Evolutionary conservation across 306 rosid species (phyloP).

Genomic region (Cicer cuneatum): DNA sequence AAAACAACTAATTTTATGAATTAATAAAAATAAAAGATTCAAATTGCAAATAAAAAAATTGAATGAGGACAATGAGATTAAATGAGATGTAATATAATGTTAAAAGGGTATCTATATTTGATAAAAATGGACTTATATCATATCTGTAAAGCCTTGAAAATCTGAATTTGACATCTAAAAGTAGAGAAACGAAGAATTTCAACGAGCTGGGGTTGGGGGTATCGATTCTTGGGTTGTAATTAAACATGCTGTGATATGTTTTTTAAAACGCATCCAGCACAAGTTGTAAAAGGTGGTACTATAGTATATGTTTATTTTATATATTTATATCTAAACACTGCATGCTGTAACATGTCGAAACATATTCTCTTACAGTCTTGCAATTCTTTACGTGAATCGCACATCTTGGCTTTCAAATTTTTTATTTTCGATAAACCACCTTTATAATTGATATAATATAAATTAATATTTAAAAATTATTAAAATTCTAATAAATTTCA

Average conservation of each 20-base stretch:
- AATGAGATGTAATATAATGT: constrained; percentile 6
- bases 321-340: constrained; percentile 34
- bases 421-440: too few species aligned
- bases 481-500: too few species aligned
- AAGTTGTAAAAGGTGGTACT: constrained; percentile 33
- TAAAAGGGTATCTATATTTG: background rate
- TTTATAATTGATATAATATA: too few species aligned
- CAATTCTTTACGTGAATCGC: constrained; percentile 37
- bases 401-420: constrained; percentile 4
- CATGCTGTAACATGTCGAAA: constrained; percentile 45
- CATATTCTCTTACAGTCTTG: constrained; percentile 29
- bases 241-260: background rate
- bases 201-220: constrained; percentile 26
- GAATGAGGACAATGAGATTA: constrained; percentile 3
- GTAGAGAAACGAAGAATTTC: constrained; percentile 27
- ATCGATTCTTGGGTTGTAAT: constrained; percentile 33
- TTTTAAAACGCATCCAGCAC: background rate
- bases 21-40: too few species aligned
- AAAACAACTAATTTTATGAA: too few species aligned
- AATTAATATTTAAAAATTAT: too few species aligned
- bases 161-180: constrained; percentile 37
- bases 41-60: too few species aligned
- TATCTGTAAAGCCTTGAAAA: constrained; percentile 38
- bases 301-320: constrained; percentile 10
- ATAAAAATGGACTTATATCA: background rate